Evolutionary conservation across 192 early-diverging fungal species (phyloP), one percentile per base, ranked within the genome.

Genomic region (Podila minutissima): DNA sequence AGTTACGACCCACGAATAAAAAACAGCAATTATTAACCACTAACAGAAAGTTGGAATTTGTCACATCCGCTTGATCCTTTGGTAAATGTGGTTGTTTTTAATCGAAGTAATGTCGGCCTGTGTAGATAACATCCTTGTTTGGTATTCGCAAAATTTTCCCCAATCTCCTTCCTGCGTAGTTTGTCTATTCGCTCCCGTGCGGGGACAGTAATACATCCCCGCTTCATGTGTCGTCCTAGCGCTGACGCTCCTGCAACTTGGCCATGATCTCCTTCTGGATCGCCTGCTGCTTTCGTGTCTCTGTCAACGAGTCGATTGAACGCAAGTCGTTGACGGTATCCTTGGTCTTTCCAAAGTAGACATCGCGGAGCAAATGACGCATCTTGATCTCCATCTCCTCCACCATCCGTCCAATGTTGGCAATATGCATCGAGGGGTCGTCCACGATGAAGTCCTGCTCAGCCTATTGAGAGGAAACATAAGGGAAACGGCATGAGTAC

Each of bases 361-460:
- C 95, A 73, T 96, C 94, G 76, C 96, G 93, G 67, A 99, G 82
- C 35, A 92, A 81, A 74, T 96, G 95, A 62, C 98, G 93, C 96
- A 98, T 96, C 85, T 98, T 98, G 67, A 93, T 84, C 84, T 99
- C 98, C 95, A 97, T 97, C 59, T 98, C 98, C 83, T 99, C 98
- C 11, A 99, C 93, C 90, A 99, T 94, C 19, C 93, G 89, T 0
- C 98, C 98, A 66, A 99, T 94, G 83, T 99, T 99, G 53, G 87
- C 92, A 65, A 99, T 90, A 66, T 99, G 98, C 57, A 93, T 87
- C 51, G 68, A 74, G 22, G 84, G 86, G 55, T 92, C 88, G 48
- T 98, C 98, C 0, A 94, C 82, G 12, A 92, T 90, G 67, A 85
- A 86, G 70, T 98, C 97, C 63, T 93, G 90, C 79, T 97, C 97